Evolutionary conservation across 805 yeast genomes (phyloP).

Genomic region (Metschnikowia rubicola): DNA sequence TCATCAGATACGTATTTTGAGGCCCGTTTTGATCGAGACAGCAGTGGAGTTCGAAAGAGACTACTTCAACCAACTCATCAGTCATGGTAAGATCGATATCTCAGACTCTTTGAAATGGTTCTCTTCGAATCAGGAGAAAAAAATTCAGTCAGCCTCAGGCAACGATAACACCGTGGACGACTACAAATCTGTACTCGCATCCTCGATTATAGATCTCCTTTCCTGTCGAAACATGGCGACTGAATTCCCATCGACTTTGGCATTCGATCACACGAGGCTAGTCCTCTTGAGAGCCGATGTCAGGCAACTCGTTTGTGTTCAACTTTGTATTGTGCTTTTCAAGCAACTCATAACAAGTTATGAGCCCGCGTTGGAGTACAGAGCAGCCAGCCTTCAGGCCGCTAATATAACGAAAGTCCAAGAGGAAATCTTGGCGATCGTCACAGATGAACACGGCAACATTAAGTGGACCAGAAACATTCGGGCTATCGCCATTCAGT

Average conservation of each 20-base stretch:
- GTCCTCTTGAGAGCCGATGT: conserved; percentile 79
- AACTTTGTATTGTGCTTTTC: conserved; percentile 68
- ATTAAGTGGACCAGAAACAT: conserved; percentile 88
- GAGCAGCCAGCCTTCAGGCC: conserved; percentile 21
- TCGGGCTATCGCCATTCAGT: conserved; percentile 65
- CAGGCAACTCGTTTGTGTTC: conserved; percentile 76
- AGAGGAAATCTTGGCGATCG: conserved; percentile 71
- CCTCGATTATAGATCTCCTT: conserved; percentile 58
- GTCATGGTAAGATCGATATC: conserved; percentile 57
- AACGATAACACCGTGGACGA: conserved; percentile 16
- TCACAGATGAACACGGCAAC: conserved; percentile 81
- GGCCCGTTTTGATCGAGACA: conserved; percentile 81
- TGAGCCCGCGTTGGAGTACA: conserved; percentile 23
- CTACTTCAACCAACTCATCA: conserved; percentile 57
- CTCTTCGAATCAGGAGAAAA: conserved; percentile 32
- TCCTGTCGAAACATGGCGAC: conserved; percentile 78
- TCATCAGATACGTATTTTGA: conserved; percentile 81
- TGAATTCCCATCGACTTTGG: conserved; percentile 78
- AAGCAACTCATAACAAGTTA: conserved; percentile 56
- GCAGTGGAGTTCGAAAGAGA: conserved; percentile 88
- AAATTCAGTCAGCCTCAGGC: conserved; percentile 5
- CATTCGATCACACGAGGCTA: conserved; percentile 80
- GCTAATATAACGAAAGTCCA: conserved; percentile 49
- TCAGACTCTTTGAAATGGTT: conserved; percentile 68
- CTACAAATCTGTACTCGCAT: conserved; percentile 41